A percentile compares a stretch with the other conserved stretches of the same genome.
Evolutionary conservation across 2,329 filamentous ascomycete genomes (phyloP).

Genomic region (Pestalotiopsis sp.): DNA sequence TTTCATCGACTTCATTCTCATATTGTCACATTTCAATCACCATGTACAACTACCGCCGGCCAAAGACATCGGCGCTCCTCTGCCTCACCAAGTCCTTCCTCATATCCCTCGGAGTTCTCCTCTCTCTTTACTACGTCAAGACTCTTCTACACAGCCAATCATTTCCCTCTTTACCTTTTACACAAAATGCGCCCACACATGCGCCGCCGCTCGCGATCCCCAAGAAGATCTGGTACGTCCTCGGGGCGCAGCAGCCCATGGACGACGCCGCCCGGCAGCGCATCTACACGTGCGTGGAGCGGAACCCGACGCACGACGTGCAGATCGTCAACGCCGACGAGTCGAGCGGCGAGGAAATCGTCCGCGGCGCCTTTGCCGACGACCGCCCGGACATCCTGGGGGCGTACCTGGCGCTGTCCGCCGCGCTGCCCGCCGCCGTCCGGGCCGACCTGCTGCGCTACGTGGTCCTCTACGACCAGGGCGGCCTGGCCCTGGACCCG

Average conservation of each 20-base stretch:
- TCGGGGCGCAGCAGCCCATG: not conserved
- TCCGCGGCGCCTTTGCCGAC: not conserved
- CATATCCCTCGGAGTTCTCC: not conserved
- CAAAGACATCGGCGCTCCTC: not conserved
- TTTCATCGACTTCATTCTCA: not conserved
- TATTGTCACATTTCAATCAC: not conserved
- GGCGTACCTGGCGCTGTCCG: not conserved
- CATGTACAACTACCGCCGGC: not conserved
- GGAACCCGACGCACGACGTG: not conserved
- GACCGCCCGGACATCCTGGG: not conserved
- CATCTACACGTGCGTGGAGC: not conserved
- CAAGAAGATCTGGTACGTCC: not conserved
- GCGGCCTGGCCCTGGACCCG: slow-evolving; percentile 68
- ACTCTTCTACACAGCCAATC: not conserved
- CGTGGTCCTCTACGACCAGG: slow-evolving; percentile 71
- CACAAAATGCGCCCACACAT: not conserved
- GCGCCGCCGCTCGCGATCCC: not conserved
- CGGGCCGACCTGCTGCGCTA: slow-evolving; percentile 70
- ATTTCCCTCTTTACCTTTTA: not conserved
- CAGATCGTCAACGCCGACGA: not conserved
- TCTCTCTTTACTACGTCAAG: not conserved
- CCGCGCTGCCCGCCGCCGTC: slow-evolving; percentile 36
- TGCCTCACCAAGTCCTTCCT: not conserved
- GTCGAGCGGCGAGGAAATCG: not conserved
- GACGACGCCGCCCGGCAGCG: not conserved